Conservation (phyloP, 805 yeast genomes). For the Metschnikowia anglica region DNA sequence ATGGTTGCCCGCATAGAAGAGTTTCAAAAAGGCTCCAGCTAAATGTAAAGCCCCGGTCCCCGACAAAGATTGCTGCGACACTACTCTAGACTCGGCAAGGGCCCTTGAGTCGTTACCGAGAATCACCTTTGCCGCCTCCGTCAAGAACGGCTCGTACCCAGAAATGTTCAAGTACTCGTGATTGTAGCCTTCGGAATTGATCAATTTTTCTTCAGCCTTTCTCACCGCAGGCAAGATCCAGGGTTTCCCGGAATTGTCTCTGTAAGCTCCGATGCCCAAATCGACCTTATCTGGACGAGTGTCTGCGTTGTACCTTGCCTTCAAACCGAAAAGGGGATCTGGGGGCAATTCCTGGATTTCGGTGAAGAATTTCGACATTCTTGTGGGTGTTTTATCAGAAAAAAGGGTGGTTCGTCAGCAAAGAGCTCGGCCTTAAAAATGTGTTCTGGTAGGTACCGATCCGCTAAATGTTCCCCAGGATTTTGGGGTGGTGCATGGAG, state of each 20-base stretch:
- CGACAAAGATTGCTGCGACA: conserved; percentile 73
- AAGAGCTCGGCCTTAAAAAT: neutral
- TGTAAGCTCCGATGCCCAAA: conserved; percentile 79
- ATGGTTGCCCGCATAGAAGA: conserved; percentile 41
- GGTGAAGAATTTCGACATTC: conserved; percentile 43
- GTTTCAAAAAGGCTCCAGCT: conserved; percentile 68
- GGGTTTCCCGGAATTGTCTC: conserved; percentile 68
- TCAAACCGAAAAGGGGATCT: conserved; percentile 83
- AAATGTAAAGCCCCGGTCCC: conserved; percentile 93
- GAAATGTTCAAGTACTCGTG: conserved; percentile 88
- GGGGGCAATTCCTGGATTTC: conserved; percentile 68
- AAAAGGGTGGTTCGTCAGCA: too few relatives aligned
- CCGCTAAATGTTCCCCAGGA: conserved; percentile 5
- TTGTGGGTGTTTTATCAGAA: neutral
- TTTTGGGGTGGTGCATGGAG: conserved; percentile 4
- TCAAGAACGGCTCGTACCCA: conserved; percentile 67
- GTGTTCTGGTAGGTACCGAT: too few relatives aligned
- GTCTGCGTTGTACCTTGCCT: conserved; percentile 63
- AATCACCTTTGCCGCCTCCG: conserved; percentile 71
- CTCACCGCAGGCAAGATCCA: conserved; percentile 70
- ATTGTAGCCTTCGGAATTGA: conserved; percentile 46
- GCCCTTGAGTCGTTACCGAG: conserved; percentile 52
- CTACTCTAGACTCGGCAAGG: conserved; percentile 39
- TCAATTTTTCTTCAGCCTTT: conserved; percentile 64
- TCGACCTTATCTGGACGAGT: conserved; percentile 69